Evolutionary conservation across 192 early-diverging fungal species (phyloP), one percentile per base, ranked within the genome.

Genomic region (Entomortierella chlamydospora): DNA sequence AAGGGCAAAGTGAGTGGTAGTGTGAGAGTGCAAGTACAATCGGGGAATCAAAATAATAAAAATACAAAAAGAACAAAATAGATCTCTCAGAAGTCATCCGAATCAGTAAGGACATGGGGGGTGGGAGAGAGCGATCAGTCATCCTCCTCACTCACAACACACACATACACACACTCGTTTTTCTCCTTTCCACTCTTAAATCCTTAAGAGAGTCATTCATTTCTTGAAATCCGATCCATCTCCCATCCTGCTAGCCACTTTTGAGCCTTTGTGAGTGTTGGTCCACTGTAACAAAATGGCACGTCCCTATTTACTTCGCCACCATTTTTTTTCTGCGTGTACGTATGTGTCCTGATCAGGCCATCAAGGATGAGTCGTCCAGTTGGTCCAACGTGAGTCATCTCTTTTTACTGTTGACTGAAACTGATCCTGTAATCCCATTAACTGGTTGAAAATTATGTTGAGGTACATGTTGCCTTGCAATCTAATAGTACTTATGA

Each of bases 331-430:
- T 43, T 62, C 22, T 49, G n/a, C n/a, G n/a, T n/a, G n/a, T n/a
- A n/a, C n/a, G n/a, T 71, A 22, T 50, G 13, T 61, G 8, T 57
- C 60, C 69, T 71, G 69, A 61, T 71, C 69, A 47, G 59, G n/a
- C n/a, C 12, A 49, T 5, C 3, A n/a, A 43, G 1, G 17, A 26
- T 2, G n/a, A 69, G 47, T n/a, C n/a, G 30, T 69, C 67, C 67
- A 69, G 42, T 69, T 15, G 57, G 67, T 69, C 67, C 67, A 69
- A 69, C 26, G 42, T n/a, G 34, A 42, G 34, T n/a, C 20, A 47
- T 4, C 4, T 20, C 45, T 20, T 4, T 20, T 47, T 47, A 15
- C 45, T 20, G 20, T 15, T 4, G 42, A 45, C n/a, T 47, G 37
- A 39, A 25, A 45, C n/a, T 47, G 37, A 39, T 18, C 34, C 34